phyloP scores from a whole-genome alignment of 2,329 filamentous ascomycete species.

The Lachnellula subtilissima region DNA sequence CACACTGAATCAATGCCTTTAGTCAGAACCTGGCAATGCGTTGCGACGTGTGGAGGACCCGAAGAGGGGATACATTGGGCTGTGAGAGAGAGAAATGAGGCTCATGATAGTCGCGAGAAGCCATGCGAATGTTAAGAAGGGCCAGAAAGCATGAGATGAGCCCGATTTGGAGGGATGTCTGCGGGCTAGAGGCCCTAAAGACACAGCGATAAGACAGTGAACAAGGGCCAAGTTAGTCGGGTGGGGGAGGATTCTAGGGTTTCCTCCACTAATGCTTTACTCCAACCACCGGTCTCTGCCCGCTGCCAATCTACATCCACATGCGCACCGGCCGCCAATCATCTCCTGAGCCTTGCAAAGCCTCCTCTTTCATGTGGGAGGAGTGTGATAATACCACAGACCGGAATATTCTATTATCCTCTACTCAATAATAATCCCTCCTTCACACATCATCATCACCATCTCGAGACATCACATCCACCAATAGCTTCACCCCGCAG shows the following conservation, averaged over 20 bases:
- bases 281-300: neutral
- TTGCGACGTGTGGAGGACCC: slow-evolving; percentile 4
- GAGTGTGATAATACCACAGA: slow-evolving; percentile 3
- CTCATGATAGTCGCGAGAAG: neutral
- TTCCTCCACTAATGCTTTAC: neutral
- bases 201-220: neutral
- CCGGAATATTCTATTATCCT: neutral
- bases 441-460: slow-evolving; percentile 10
- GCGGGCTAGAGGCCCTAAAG: neutral
- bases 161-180: neutral
- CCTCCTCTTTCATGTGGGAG: neutral
- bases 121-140: neutral
- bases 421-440: slow-evolving; percentile 5
- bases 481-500: neutral
- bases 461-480: neutral
- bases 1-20: slow-evolving; percentile 6
- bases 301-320: neutral
- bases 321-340: slow-evolving; percentile 2
- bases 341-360: slow-evolving; percentile 2
- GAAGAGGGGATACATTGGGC: neutral
- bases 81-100: neutral
- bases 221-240: neutral
- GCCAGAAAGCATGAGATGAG: neutral
- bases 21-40: neutral
- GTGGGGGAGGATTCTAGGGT: neutral